Conservation (phyloP, 1,284 basidiomycete genomes). For the Ustilago xerochloae region DNA sequence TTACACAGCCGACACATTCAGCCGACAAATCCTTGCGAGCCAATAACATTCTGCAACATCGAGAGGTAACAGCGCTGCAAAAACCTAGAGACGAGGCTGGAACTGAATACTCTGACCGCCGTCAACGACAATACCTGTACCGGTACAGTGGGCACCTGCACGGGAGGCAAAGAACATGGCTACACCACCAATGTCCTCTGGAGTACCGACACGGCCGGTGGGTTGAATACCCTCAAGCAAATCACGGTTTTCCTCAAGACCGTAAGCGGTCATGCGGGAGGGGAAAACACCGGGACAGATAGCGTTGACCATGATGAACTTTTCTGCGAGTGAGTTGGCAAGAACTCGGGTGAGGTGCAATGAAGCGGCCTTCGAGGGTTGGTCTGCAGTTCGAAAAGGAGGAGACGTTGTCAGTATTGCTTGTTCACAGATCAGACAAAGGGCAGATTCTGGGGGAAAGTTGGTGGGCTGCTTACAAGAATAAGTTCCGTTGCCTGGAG, state of each 20-base stretch:
- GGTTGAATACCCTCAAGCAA: slow-evolving; percentile 62
- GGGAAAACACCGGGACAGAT: slow-evolving; percentile 84
- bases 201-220: slow-evolving; percentile 74
- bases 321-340: slow-evolving; percentile 76
- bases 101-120: slow-evolving; percentile 72
- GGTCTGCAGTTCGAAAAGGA: slow-evolving; percentile 36
- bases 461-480: slow-evolving; percentile 74
- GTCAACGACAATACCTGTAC: slow-evolving; percentile 76
- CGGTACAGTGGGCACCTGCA: slow-evolving; percentile 79
- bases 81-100: slow-evolving; percentile 38
- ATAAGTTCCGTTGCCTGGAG: slow-evolving; percentile 78
- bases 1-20: background rate
- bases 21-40: too few species aligned
- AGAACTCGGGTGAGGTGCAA: slow-evolving; percentile 83
- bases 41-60: too few species aligned
- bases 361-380: slow-evolving; percentile 77
- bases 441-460: too few species aligned
- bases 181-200: slow-evolving; percentile 80
- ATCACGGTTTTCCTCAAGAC: slow-evolving; percentile 72
- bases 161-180: slow-evolving; percentile 79
- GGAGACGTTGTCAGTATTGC: slow-evolving; percentile 7
- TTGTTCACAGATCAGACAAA: background rate
- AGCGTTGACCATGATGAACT: slow-evolving; percentile 76
- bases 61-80: too few species aligned
- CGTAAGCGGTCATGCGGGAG: slow-evolving; percentile 86